These are phyloP conservation scores for Colletotrichum theobromicola DNA, from an alignment of 2,329 filamentous ascomycete genomes.

Conservation along the genomic window DNA sequence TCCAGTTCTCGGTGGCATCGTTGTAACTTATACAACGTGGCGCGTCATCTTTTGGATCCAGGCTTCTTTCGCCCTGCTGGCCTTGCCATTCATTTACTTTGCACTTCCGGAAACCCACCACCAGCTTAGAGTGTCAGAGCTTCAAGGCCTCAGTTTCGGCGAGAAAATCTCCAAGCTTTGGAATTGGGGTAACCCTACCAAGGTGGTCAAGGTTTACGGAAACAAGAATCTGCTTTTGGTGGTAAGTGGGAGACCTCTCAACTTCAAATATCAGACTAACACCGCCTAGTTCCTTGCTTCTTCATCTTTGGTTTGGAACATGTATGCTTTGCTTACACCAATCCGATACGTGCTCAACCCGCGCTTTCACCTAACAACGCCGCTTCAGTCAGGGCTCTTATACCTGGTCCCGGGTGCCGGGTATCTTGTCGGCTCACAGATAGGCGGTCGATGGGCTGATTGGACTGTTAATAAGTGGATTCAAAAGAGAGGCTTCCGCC, in stretches of 20 bases:
- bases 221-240: slow-evolving; percentile 73
- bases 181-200: slow-evolving; percentile 69
- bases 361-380: slow-evolving; percentile 70
- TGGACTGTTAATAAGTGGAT: slow-evolving; percentile 70
- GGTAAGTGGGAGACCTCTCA: slow-evolving; percentile 14
- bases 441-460: slow-evolving; percentile 77
- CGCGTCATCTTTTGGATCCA: slow-evolving; percentile 81
- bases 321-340: slow-evolving; percentile 64
- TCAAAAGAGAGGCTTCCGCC: slow-evolving; percentile 60
- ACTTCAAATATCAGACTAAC: background rate
- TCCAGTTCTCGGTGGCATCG: slow-evolving; percentile 75
- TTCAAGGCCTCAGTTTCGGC: slow-evolving; percentile 55
- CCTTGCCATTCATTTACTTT: slow-evolving; percentile 65
- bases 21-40: slow-evolving; percentile 78
- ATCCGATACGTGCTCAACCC: slow-evolving; percentile 79
- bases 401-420: slow-evolving; percentile 77
- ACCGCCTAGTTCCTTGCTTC: slow-evolving; percentile 50
- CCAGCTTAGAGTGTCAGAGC: slow-evolving; percentile 63
- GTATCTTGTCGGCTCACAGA: slow-evolving; percentile 71
- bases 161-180: slow-evolving; percentile 61
- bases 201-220: slow-evolving; percentile 66
- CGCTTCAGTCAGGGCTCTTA: slow-evolving; percentile 73
- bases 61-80: slow-evolving; percentile 70
- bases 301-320: slow-evolving; percentile 75
- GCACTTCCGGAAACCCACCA: slow-evolving; percentile 78